Conservation (phyloP, 1,284 basidiomycete species). For the Vanrija humicola region DNA sequence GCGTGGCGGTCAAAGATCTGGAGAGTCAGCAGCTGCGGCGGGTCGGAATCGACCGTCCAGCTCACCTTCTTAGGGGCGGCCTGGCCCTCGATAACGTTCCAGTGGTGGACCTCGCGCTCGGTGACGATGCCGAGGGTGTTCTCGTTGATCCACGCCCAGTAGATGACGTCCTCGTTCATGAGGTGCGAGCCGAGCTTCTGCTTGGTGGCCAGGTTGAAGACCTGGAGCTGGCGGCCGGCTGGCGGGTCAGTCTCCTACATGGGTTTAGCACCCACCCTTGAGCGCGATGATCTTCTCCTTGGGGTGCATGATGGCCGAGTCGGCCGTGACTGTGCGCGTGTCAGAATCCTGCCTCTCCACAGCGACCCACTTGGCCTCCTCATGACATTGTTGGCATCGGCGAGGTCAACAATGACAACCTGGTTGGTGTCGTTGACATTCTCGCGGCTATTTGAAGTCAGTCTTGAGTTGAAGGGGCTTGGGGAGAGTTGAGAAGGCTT, state of each 20-base stretch:
- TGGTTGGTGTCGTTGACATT: slow-evolving; percentile 71
- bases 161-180: slow-evolving; percentile 91
- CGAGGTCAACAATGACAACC: slow-evolving; percentile 94
- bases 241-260: slow-evolving; percentile 9
- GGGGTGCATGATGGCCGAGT: slow-evolving; percentile 99
- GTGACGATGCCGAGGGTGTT: slow-evolving; percentile 93
- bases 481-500: slow-evolving; percentile 4
- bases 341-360: slow-evolving; percentile 4
- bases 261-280: slow-evolving; percentile 61
- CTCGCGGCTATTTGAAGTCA: slow-evolving; percentile 30
- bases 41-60: slow-evolving; percentile 19
- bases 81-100: slow-evolving; percentile 59
- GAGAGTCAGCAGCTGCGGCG: too few relatives aligned
- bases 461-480: background rate
- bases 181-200: slow-evolving; percentile 95
- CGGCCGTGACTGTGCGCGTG: slow-evolving; percentile 65
- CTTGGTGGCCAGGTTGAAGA: slow-evolving; percentile 98
- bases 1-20: slow-evolving; percentile 91
- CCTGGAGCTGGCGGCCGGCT: slow-evolving; percentile 92
- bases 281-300: slow-evolving; percentile 94
- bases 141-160: slow-evolving; percentile 98
- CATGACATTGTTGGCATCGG: slow-evolving; percentile 92
- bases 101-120: slow-evolving; percentile 89
- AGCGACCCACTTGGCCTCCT: slow-evolving; percentile 67
- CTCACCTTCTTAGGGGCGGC: slow-evolving; percentile 42